Conservation (phyloP, 768 basidiomycete species). For the Candolleomyces eurysporus region DNA sequence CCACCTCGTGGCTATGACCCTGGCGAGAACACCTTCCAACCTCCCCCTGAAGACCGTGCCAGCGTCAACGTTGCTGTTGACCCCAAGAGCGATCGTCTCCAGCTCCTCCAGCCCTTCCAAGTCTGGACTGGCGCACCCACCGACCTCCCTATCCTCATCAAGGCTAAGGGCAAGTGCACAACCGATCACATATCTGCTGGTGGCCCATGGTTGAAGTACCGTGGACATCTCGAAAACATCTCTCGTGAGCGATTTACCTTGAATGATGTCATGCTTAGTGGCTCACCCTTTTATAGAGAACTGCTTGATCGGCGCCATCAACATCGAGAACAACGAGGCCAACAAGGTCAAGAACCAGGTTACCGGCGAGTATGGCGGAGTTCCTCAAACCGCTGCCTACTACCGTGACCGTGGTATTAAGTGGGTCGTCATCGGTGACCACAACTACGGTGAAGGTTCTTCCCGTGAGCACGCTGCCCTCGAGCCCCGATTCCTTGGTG, state of each 20-base stretch:
- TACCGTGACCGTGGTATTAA: slow-evolving; percentile 90
- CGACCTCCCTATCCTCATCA: slow-evolving; percentile 93
- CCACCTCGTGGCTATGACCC: slow-evolving; percentile 96
- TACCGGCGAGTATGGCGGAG: slow-evolving; percentile 81
- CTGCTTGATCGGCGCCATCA: slow-evolving; percentile 97
- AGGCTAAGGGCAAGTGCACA: slow-evolving; percentile 99
- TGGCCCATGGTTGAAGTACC: slow-evolving; percentile 99
- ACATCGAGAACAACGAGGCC: slow-evolving; percentile 91
- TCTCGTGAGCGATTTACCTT: slow-evolving; percentile 58
- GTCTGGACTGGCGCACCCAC: slow-evolving; percentile 90
- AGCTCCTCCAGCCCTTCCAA: slow-evolving; percentile 84
- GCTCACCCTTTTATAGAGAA: slow-evolving; percentile 57
- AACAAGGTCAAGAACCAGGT: slow-evolving; percentile 93
- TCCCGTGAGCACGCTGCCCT: slow-evolving; percentile 98
- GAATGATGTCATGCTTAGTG: neutral
- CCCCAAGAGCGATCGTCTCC: slow-evolving; percentile 85
- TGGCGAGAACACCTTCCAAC: slow-evolving; percentile 95
- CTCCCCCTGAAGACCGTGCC: slow-evolving; percentile 84
- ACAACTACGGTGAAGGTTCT: slow-evolving; percentile 97
- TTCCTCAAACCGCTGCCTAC: slow-evolving; percentile 81
- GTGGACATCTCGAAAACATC: slow-evolving; percentile 98
- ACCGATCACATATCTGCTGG: slow-evolving; percentile 97
- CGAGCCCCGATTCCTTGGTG: slow-evolving; percentile 93
- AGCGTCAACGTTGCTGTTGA: slow-evolving; percentile 83
- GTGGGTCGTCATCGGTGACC: slow-evolving; percentile 97